Base-by-base conservation (phyloP, 2,329 filamentous ascomycete species). In the Sporothrix pallida region DNA sequence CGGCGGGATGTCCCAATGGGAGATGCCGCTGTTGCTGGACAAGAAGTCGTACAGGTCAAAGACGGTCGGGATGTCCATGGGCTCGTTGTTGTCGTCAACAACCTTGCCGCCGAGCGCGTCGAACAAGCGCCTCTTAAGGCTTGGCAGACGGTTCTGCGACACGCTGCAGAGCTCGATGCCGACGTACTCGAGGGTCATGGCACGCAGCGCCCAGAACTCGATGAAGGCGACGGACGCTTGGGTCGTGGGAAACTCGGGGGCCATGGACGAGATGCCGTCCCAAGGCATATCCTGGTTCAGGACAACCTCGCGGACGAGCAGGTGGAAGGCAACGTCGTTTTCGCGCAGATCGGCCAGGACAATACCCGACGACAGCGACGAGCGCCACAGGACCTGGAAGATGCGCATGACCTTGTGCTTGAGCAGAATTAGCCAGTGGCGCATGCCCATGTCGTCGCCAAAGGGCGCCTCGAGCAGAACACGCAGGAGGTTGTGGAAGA, bases 31-130 rank as follows among this genome's bases (percentile, higher is more conserved):
- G 63, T 86, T 86, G 23, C 85, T 80, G 1, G 87, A 81, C 74
- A 96, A 88, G 78, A 98, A 98, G 82, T 99, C 96, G 78, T 97
- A 96, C 26, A 98, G 87, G 76, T 98, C 94, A 79, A 98, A 97
- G 7, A 98, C 88, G 3, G 92, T 94, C 0, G 91, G 87, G 74
- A 94, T 74, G n/a, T 73, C 92, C 52, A 92, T 84, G 5, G 89
- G 84, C 72, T 93, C 88, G 67, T 91, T 91, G 74, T 89, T 89
- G 15, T 91, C 88, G 20, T 90, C 84, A 12, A 88, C 86, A 8
- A 93, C 89, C 58, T 92, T 90, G 5, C 96, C 96, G 60, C 95
- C 89, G n/a, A 98, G 84, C 0, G 93, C 89, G 74, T 90, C 89
- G 65, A 91, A 89, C 4, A 93, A 88, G 7, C 90, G 87, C 73